Conservation (phyloP, 2,329 filamentous ascomycete genomes). For the Harringtonia lauricola region DNA sequence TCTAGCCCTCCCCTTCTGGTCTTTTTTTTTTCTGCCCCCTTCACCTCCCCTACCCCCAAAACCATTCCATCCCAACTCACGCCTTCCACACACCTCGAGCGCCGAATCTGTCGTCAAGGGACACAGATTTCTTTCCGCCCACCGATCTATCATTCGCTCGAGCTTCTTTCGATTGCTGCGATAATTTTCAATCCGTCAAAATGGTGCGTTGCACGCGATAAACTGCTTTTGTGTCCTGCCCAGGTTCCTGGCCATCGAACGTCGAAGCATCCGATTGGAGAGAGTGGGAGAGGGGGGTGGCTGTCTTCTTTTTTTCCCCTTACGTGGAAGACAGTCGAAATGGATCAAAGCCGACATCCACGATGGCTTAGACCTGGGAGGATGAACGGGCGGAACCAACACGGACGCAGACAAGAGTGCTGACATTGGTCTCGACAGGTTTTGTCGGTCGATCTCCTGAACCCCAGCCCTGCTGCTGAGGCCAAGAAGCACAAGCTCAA, state of each 20-base stretch:
- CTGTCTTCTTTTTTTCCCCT: no score
- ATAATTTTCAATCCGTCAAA: slow-evolving; percentile 45
- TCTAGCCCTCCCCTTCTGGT: not conserved
- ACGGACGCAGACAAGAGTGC: slow-evolving; percentile 26
- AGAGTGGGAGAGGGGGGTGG: not conserved
- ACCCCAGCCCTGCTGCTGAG: slow-evolving; percentile 95
- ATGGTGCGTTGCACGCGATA: slow-evolving; percentile 40
- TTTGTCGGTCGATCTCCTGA: slow-evolving; percentile 99
- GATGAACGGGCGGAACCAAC: no score
- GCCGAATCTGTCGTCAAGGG: slow-evolving; percentile 35
- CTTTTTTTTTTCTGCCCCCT: slow-evolving; percentile 15
- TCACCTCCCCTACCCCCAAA: slow-evolving; percentile 4
- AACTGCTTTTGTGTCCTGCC: not conserved
- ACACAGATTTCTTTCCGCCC: slow-evolving; percentile 33
- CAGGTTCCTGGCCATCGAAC: not conserved
- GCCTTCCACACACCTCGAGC: slow-evolving; percentile 24
- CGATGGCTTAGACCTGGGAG: no score
- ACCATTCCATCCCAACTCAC: slow-evolving; percentile 22
- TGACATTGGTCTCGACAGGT: slow-evolving; percentile 53
- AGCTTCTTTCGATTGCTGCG: slow-evolving; percentile 25
- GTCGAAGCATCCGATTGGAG: not conserved
- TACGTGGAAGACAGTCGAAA: no score
- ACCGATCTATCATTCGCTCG: slow-evolving; percentile 31
- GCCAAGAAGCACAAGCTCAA: slow-evolving; percentile 99
- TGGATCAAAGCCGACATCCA: no score